A percentile compares a stretch with the other conserved stretches of the same genome.
Evolutionary conservation across 257 asterid species (phyloP).

Genomic region (Solanum sejunctum): DNA sequence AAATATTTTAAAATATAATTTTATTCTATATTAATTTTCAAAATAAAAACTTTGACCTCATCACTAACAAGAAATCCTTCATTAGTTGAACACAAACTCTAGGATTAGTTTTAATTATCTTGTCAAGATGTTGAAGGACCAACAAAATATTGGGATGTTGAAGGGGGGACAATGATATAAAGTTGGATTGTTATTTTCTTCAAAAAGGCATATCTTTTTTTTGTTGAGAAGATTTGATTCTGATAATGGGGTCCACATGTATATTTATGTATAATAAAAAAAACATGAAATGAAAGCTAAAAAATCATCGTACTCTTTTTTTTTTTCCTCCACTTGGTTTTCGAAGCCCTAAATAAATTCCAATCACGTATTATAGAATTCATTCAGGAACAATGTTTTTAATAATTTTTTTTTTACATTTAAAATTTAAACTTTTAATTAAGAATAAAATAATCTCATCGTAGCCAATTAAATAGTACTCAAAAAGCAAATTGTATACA

Average conservation of each 20-base stretch:
- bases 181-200: neutral
- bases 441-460: too few species aligned
- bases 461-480: neutral
- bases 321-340: too few species aligned
- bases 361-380: rapidly evolving
- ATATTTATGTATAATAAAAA: neutral
- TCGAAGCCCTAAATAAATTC: too few species aligned
- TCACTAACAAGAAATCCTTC: neutral
- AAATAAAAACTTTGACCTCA: neutral
- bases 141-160: neutral
- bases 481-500: neutral
- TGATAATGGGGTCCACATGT: neutral
- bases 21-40: too few species aligned
- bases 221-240: neutral
- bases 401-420: too few species aligned
- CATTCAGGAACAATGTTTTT: rapidly evolving
- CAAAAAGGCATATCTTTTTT: neutral
- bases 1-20: too few species aligned
- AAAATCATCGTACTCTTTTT: neutral
- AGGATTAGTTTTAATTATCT: neutral
- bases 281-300: neutral
- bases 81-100: neutral
- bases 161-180: neutral
- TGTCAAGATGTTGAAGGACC: neutral
- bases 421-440: too few species aligned